A percentile compares a stretch with the other conserved stretches of the same genome.
These are phyloP conservation scores for Neurospora sp. DNA, from an alignment of 2,329 filamentous ascomycete genomes.

Conservation along the genomic window DNA sequence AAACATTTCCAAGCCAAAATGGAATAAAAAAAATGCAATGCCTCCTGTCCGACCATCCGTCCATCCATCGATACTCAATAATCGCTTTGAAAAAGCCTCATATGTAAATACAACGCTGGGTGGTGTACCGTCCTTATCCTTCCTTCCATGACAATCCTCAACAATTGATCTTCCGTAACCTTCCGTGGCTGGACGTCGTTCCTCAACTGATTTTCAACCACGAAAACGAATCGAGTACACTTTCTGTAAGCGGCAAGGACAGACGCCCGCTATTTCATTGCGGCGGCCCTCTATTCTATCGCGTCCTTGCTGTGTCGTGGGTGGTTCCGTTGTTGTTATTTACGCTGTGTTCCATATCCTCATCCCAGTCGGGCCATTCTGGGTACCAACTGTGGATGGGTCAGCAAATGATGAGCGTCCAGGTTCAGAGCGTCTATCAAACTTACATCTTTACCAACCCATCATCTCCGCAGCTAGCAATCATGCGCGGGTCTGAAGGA, in stretches of 20 bases:
- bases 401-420: not conserved
- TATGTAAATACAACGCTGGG: not conserved
- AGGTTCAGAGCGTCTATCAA: not conserved
- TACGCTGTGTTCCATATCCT: not conserved
- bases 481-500: slow-evolving; percentile 68
- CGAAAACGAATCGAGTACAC: not conserved
- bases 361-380: not conserved
- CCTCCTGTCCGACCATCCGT: not conserved
- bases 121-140: not conserved
- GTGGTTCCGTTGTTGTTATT: not conserved
- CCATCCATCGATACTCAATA: not conserved
- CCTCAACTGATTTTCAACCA: not conserved
- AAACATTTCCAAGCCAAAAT: not conserved
- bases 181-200: not conserved
- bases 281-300: not conserved
- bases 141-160: not conserved
- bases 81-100: not conserved
- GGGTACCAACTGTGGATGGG: not conserved
- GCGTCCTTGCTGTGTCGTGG: not conserved
- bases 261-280: not conserved
- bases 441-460: slow-evolving; percentile 74
- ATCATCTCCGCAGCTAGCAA: slow-evolving; percentile 89
- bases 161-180: not conserved
- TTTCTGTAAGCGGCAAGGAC: not conserved
- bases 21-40: not conserved